Conservation (phyloP, 2,329 filamentous ascomycete genomes). For the Lasiodiplodia gonubiensis region DNA sequence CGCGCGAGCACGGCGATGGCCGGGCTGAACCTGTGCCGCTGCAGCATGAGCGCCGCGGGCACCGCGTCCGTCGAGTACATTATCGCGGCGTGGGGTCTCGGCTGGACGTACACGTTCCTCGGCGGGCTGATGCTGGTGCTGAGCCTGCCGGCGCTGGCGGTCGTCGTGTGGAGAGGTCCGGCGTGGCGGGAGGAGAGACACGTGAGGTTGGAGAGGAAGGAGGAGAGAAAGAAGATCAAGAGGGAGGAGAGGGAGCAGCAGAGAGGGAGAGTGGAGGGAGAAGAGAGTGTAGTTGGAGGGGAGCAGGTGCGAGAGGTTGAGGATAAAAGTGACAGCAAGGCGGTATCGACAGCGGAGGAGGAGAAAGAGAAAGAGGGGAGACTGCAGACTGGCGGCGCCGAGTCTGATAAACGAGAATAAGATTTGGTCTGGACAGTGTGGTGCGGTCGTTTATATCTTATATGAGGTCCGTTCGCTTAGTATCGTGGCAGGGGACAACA, state of each 20-base stretch:
- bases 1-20: constrained; percentile 50
- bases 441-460: constrained; percentile 56
- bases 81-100: constrained; percentile 40
- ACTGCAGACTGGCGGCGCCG: background rate
- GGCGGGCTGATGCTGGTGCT: constrained; percentile 44
- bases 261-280: background rate
- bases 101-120: constrained; percentile 50
- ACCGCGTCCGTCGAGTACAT: constrained; percentile 39
- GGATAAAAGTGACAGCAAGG: background rate
- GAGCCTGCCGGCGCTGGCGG: constrained; percentile 46
- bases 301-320: background rate
- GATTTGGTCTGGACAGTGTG: constrained; percentile 28
- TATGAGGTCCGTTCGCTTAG: background rate
- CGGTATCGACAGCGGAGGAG: background rate
- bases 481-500: background rate
- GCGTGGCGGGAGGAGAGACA: constrained; percentile 42
- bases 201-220: constrained; percentile 42
- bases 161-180: constrained; percentile 46
- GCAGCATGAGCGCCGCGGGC: constrained; percentile 39
- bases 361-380: background rate
- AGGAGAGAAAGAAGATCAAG: constrained; percentile 33
- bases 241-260: background rate
- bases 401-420: background rate
- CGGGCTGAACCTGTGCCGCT: constrained; percentile 42
- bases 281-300: too few relatives aligned